Evolutionary conservation across 2,329 filamentous ascomycete species (phyloP).

Genomic region (Aspergillus versicolor): DNA sequence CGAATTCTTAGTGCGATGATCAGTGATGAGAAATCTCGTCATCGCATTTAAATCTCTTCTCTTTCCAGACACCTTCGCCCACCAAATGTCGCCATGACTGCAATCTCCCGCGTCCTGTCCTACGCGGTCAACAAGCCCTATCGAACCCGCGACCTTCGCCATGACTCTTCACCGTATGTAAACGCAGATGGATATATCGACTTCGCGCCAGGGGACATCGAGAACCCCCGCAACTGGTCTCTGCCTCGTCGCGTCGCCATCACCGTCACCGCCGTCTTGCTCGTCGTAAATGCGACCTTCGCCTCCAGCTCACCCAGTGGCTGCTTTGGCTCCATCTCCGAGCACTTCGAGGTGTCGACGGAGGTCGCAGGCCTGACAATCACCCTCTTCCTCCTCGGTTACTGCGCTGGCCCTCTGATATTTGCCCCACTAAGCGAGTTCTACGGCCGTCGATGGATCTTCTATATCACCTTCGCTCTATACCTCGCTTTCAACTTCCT

Average conservation of each 20-base stretch:
- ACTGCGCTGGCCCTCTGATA: constrained; percentile 59
- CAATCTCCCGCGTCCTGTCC: neutral
- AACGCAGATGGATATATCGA: neutral
- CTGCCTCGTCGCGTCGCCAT: neutral
- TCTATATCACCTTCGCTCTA: neutral
- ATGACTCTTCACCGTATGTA: neutral
- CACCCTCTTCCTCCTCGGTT: constrained; percentile 64
- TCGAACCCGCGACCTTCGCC: neutral
- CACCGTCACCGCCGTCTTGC: neutral
- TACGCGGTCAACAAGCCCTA: neutral
- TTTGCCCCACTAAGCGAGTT: constrained; percentile 68
- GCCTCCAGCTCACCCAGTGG: constrained; percentile 59
- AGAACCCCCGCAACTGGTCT: neutral
- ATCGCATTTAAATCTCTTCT: too few species aligned
- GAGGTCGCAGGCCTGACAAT: constrained; percentile 62
- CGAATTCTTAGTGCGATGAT: too few species aligned
- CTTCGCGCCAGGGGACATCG: neutral
- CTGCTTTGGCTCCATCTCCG: constrained; percentile 45
- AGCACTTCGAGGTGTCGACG: constrained; percentile 52
- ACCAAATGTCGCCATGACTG: neutral
- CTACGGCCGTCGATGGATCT: constrained; percentile 43
- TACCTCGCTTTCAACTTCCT: constrained; percentile 51
- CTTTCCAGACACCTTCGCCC: too few species aligned
- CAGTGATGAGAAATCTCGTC: too few species aligned
- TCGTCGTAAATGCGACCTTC: constrained; percentile 53